Conservation (phyloP, 2,329 filamentous ascomycete species). For the Diaporthe vexans region DNA sequence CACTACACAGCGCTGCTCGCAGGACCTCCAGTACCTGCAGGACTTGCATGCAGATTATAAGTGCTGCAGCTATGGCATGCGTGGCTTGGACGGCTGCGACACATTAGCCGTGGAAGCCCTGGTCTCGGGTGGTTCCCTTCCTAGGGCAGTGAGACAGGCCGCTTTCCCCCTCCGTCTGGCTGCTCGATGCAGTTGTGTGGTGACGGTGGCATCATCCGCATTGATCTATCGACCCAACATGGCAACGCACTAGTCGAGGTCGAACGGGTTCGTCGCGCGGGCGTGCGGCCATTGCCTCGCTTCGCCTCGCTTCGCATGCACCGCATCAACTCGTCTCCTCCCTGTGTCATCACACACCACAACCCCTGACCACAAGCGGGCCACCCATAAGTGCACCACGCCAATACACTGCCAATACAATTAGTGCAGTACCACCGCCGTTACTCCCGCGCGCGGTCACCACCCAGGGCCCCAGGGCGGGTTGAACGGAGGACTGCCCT, state of each 20-base stretch:
- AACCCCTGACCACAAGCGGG: conserved; percentile 17
- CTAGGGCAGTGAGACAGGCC: conserved; percentile 24
- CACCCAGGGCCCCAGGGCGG: background rate
- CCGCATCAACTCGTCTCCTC: conserved; percentile 20
- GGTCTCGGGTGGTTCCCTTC: conserved; percentile 28
- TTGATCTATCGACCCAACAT: conserved; percentile 25
- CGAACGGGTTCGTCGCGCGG: conserved; percentile 20
- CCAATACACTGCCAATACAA: background rate
- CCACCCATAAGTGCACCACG: background rate
- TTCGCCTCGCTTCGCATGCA: conserved; percentile 23
- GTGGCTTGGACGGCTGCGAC: conserved; percentile 4
- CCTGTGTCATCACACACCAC: conserved; percentile 1
- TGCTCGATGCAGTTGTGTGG: background rate
- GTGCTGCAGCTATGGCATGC: background rate
- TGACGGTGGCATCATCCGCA: conserved; percentile 25
- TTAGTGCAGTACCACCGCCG: conserved; percentile 14
- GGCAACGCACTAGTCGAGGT: conserved; percentile 17
- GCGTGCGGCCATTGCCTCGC: conserved; percentile 25
- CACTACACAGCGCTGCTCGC: background rate
- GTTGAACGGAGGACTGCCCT: background rate
- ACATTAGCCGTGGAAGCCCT: background rate
- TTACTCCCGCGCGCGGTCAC: background rate
- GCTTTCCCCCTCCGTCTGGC: background rate
- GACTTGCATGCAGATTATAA: background rate
- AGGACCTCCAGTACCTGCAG: background rate